Conservation (phyloP, 495 filamentous ascomycete species). For the Cryomyces antarcticus region DNA sequence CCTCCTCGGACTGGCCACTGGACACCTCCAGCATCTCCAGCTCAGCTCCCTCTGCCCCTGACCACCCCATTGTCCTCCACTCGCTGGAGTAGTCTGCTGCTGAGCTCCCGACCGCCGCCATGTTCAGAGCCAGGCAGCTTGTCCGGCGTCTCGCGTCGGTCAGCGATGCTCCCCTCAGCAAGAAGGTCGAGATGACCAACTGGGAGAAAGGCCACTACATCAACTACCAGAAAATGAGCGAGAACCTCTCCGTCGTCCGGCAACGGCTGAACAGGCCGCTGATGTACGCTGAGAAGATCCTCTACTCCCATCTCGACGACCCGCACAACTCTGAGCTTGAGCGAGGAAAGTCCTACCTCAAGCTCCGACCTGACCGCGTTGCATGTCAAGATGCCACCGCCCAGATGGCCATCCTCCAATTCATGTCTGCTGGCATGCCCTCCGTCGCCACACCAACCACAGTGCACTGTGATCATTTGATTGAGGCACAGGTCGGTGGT, state of each 20-base stretch:
- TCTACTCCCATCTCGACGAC: constrained; percentile 97
- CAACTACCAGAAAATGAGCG: constrained; percentile 89
- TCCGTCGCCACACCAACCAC: constrained; percentile 87
- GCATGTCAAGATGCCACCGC: constrained; percentile 99
- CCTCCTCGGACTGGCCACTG: too few relatives aligned
- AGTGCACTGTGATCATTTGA: constrained; percentile 98
- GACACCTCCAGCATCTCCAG: too few relatives aligned
- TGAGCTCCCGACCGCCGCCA: too few relatives aligned
- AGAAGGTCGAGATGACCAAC: constrained; percentile 69
- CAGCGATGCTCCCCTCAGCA: constrained; percentile 39
- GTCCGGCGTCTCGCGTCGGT: constrained; percentile 37
- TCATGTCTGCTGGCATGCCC: constrained; percentile 96
- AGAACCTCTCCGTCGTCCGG: constrained; percentile 86
- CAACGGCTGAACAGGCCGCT: constrained; percentile 74
- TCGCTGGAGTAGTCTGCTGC: too few relatives aligned
- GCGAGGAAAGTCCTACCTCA: constrained; percentile 87
- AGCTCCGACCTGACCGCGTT: constrained; percentile 88
- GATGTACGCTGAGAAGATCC: constrained; percentile 92
- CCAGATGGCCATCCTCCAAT: constrained; percentile 99
- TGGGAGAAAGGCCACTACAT: constrained; percentile 64
- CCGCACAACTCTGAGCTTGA: constrained; percentile 90
- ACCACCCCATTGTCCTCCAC: too few relatives aligned
- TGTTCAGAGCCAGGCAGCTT: too few relatives aligned
- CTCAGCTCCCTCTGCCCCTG: too few relatives aligned
- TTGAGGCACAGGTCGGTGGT: constrained; percentile 90